These are phyloP conservation scores for Russula earlei DNA, from an alignment of 768 basidiomycete species.

Conservation along the genomic window DNA sequence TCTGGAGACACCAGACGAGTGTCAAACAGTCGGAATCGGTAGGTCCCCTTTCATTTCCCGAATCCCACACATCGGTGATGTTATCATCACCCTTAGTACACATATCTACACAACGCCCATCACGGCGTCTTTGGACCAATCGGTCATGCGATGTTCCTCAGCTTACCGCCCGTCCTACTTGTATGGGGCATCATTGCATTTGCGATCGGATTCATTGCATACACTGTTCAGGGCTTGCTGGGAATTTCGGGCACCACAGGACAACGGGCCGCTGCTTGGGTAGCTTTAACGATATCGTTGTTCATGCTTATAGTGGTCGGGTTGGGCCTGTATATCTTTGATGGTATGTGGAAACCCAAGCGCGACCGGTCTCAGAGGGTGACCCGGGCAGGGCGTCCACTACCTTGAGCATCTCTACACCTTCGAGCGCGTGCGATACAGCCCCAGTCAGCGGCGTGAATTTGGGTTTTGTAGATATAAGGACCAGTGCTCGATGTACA, in stretches of 20 bases:
- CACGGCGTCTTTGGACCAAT: constrained; percentile 36
- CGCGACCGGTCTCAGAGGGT: neutral
- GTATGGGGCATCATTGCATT: constrained; percentile 47
- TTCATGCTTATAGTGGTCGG: constrained; percentile 32
- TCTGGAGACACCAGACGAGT: constrained; percentile 47
- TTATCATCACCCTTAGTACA: constrained; percentile 31
- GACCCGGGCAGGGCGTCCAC: neutral
- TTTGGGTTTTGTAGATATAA: neutral
- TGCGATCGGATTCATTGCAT: constrained; percentile 37
- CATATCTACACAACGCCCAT: constrained; percentile 45
- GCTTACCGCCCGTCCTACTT: constrained; percentile 44
- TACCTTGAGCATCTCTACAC: neutral
- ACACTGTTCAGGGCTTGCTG: constrained; percentile 31
- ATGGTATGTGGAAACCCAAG: constrained; percentile 37
- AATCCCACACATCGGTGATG: neutral
- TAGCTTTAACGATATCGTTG: constrained; percentile 33
- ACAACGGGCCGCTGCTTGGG: constrained; percentile 31
- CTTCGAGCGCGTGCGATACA: neutral
- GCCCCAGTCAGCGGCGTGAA: neutral
- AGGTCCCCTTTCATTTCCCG: neutral
- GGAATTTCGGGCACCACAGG: constrained; percentile 19
- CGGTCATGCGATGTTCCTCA: constrained; percentile 43
- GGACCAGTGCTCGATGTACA: neutral
- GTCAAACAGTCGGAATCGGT: constrained; percentile 37
- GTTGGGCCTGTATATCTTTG: constrained; percentile 39